Percentiles rank a stretch among this genome's conserved stretches.
phyloP scores from a whole-genome alignment of 805 yeast genomes.

The Nakazawaea wickerhamii region DNA sequence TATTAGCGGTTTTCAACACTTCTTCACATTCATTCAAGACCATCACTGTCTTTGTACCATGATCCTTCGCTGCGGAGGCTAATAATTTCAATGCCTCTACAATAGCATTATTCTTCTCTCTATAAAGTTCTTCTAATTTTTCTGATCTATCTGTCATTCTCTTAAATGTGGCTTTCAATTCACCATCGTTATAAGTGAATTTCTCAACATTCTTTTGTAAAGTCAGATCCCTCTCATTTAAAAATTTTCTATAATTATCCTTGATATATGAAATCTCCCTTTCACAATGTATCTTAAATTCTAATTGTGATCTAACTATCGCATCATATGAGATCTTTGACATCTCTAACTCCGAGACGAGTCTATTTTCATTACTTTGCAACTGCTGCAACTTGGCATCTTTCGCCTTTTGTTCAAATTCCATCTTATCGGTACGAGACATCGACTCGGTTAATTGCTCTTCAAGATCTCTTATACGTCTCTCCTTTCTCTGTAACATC shows the following conservation, averaged over 20 bases:
- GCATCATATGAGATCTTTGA: slow-evolving; percentile 57
- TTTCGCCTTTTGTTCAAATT: slow-evolving; percentile 43
- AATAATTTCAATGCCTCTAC: slow-evolving; percentile 38
- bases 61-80: slow-evolving; percentile 38
- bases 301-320: slow-evolving; percentile 43
- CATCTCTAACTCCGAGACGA: slow-evolving; percentile 49
- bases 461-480: slow-evolving; percentile 65
- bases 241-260: slow-evolving; percentile 30
- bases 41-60: slow-evolving; percentile 42
- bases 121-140: slow-evolving; percentile 44
- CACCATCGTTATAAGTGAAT: slow-evolving; percentile 41
- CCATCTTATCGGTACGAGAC: slow-evolving; percentile 41
- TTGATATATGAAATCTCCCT: slow-evolving; percentile 36
- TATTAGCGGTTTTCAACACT: slow-evolving; percentile 29
- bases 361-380: slow-evolving; percentile 38
- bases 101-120: slow-evolving; percentile 39
- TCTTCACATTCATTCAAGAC: slow-evolving; percentile 43
- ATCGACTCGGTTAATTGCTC: slow-evolving; percentile 43
- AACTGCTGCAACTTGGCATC: slow-evolving; percentile 43
- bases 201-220: slow-evolving; percentile 31
- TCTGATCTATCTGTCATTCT: slow-evolving; percentile 40
- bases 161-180: slow-evolving; percentile 43
- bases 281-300: slow-evolving; percentile 44
- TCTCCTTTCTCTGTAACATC: slow-evolving; percentile 61
- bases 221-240: slow-evolving; percentile 29